phyloP scores from a whole-genome alignment of 2,329 filamentous ascomycete genomes.

The Fusarium burgessii region DNA sequence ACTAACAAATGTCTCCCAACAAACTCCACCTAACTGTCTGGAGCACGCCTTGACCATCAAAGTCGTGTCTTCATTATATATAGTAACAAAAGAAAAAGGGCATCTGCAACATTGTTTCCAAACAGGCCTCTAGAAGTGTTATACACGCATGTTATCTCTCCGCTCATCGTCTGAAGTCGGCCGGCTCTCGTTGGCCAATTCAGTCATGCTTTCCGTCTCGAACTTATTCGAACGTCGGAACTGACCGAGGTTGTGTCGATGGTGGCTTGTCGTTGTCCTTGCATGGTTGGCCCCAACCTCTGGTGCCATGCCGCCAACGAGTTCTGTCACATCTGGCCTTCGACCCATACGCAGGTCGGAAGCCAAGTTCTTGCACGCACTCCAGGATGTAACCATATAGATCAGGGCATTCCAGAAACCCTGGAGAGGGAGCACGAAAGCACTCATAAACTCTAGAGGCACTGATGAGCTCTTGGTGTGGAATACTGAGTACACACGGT shows the following conservation, averaged over 20 bases:
- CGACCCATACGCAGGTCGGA: slow-evolving; percentile 51
- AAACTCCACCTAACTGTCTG: neutral
- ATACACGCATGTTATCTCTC: slow-evolving; percentile 25
- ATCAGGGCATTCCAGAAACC: slow-evolving; percentile 88
- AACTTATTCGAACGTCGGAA: slow-evolving; percentile 54
- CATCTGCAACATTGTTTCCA: slow-evolving; percentile 4
- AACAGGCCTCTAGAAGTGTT: neutral
- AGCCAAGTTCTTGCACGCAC: slow-evolving; percentile 67
- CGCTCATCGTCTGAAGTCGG: slow-evolving; percentile 52
- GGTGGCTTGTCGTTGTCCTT: slow-evolving; percentile 13
- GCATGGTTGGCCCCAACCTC: slow-evolving; percentile 11
- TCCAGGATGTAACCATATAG: slow-evolving; percentile 77
- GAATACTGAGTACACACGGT: slow-evolving; percentile 78
- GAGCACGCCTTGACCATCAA: slow-evolving; percentile 8
- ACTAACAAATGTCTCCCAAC: neutral
- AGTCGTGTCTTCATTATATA: slow-evolving; percentile 32
- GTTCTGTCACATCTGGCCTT: slow-evolving; percentile 51
- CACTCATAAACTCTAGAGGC: slow-evolving; percentile 75
- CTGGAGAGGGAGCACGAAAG: slow-evolving; percentile 82
- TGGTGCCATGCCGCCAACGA: slow-evolving; percentile 46
- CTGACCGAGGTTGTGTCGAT: slow-evolving; percentile 41
- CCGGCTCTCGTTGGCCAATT: slow-evolving; percentile 56
- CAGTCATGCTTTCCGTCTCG: slow-evolving; percentile 65
- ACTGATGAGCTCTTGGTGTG: slow-evolving; percentile 65
- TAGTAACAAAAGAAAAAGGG: slow-evolving; percentile 20